Evolutionary conservation across 345 rosid species (phyloP).

Genomic region (Tarenaya hassleriana): DNA sequence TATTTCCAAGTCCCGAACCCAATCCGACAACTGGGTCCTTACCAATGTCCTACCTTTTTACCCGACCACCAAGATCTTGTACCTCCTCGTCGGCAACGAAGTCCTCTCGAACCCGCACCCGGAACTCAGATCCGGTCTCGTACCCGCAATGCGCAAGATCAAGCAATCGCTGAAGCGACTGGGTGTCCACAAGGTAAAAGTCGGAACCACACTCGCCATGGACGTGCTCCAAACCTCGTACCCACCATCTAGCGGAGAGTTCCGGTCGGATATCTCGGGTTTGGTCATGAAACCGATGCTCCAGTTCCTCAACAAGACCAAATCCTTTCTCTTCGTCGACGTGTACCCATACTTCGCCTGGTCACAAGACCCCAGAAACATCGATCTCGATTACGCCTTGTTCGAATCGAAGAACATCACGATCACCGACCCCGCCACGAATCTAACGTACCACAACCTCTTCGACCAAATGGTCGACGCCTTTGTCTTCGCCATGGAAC

Average conservation of each 20-base stretch:
- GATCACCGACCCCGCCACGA: constrained; percentile 57
- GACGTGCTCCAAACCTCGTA: too few species aligned
- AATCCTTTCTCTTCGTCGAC: constrained; percentile 76
- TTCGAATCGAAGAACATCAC: constrained; percentile 45
- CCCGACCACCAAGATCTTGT: too few species aligned
- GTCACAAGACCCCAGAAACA: constrained; percentile 43
- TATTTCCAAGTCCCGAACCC: constrained; percentile 33
- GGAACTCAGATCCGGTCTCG: too few species aligned
- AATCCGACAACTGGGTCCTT: constrained; percentile 25
- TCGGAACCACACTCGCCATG: constrained; percentile 12
- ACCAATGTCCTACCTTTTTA: not conserved
- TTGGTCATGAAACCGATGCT: constrained; percentile 64
- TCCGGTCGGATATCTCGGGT: constrained; percentile 50
- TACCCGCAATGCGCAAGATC: too few species aligned
- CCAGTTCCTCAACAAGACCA: constrained; percentile 77
- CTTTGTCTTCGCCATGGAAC: constrained; percentile 63
- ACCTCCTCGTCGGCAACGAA: too few species aligned
- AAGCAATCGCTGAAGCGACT: too few species aligned
- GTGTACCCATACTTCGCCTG: constrained; percentile 82
- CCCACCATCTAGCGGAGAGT: too few species aligned
- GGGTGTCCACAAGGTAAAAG: too few species aligned
- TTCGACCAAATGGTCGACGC: constrained; percentile 95
- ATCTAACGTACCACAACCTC: constrained; percentile 62
- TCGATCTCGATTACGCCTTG: constrained; percentile 65
- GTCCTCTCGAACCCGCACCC: too few species aligned